Percentiles rank a stretch among this genome's conserved stretches.
Evolutionary conservation across 1,139 yeast species (phyloP).

Genomic region (Pichia sp.): DNA sequence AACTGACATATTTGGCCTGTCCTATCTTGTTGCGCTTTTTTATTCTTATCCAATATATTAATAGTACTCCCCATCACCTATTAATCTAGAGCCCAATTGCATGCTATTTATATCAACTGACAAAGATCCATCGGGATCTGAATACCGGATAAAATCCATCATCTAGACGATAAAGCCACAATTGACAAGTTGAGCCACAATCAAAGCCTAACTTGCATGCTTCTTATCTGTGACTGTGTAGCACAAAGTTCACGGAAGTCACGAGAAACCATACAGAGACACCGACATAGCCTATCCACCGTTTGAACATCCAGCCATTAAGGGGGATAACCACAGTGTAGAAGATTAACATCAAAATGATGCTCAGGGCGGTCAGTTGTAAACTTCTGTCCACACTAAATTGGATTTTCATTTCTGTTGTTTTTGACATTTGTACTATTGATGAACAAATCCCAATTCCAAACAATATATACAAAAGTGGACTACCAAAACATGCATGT

Average conservation of each 20-base stretch:
- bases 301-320: constrained; percentile 40
- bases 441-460: constrained; percentile 39
- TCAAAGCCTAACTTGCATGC: constrained; percentile 26
- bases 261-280: constrained; percentile 31
- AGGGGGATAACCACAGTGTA: constrained; percentile 31
- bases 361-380: constrained; percentile 33
- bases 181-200: too few species aligned
- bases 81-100: too few species aligned
- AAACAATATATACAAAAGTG: constrained; percentile 42
- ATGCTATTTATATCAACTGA: too few species aligned
- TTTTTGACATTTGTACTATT: constrained; percentile 28
- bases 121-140: too few species aligned
- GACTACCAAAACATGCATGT: constrained; percentile 57
- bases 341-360: constrained; percentile 29
- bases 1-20: constrained; percentile 10
- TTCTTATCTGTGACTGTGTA: constrained; percentile 11
- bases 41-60: too few species aligned
- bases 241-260: constrained; percentile 15
- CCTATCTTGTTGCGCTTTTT: too few species aligned
- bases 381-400: constrained; percentile 27
- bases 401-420: constrained; percentile 9
- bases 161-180: too few species aligned
- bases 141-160: too few species aligned
- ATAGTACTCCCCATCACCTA: too few species aligned
- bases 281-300: constrained; percentile 32